Percentiles rank a stretch among this genome's conserved stretches.
Evolutionary conservation across 2,329 filamentous ascomycete genomes (phyloP).

Genomic region (Aureobasidium sp.): DNA sequence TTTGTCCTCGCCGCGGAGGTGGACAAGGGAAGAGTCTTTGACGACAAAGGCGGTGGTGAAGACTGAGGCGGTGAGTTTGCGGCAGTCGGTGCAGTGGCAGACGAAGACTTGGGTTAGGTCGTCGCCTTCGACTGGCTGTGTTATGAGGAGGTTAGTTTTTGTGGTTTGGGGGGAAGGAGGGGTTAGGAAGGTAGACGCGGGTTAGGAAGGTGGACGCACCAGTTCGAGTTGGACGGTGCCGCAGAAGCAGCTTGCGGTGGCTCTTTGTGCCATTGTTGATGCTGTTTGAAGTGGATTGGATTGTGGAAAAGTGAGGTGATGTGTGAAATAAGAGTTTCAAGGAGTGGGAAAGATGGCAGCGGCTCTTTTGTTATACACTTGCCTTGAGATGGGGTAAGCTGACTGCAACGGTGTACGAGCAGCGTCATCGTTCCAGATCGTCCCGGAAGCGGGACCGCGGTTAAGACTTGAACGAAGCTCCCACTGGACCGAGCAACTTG

Average conservation of each 20-base stretch:
- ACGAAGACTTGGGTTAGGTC: constrained; percentile 47
- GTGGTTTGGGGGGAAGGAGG: background rate
- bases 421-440: background rate
- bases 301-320: background rate
- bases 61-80: constrained; percentile 56
- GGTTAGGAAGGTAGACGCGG: background rate
- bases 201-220: constrained; percentile 31
- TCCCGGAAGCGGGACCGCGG: background rate
- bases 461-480: background rate
- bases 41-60: constrained; percentile 54
- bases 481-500: background rate
- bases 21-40: constrained; percentile 37
- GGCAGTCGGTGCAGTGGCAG: constrained; percentile 56
- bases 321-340: background rate
- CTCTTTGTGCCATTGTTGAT: constrained; percentile 21
- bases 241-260: constrained; percentile 54
- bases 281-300: background rate
- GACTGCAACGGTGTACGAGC: background rate
- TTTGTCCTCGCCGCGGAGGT: constrained; percentile 47
- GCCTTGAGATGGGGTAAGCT: background rate
- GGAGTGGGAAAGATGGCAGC: background rate
- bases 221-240: constrained; percentile 50
- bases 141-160: background rate
- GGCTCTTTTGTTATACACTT: background rate
- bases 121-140: constrained; percentile 28